Conservation (phyloP, 345 rosid species). For the Gossypium bickii region DNA sequence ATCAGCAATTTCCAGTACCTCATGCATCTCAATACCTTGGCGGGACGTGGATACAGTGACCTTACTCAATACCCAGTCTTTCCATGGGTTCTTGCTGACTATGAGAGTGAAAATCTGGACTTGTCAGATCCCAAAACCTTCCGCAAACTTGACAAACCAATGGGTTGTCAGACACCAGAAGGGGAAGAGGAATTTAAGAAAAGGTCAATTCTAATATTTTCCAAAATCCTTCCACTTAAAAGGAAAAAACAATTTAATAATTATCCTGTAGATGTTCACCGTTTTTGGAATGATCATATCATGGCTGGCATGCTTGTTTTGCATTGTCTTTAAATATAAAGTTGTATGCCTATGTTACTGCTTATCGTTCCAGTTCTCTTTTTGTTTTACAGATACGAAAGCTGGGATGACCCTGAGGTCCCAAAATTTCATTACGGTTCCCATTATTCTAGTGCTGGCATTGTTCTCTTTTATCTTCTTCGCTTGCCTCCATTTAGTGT, state of each 20-base stretch:
- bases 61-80: slow-evolving; percentile 99
- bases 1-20: slow-evolving; percentile 98
- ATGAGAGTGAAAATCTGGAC: slow-evolving; percentile 84
- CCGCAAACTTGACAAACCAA: slow-evolving; percentile 92
- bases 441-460: slow-evolving; percentile 99
- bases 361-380: slow-evolving; percentile 8
- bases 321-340: background rate
- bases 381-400: slow-evolving; percentile 71
- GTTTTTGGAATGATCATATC: slow-evolving; percentile 2
- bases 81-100: slow-evolving; percentile 98
- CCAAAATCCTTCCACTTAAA: background rate
- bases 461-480: slow-evolving; percentile 94
- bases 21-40: slow-evolving; percentile 98
- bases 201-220: slow-evolving; percentile 49
- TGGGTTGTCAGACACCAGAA: slow-evolving; percentile 98
- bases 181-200: slow-evolving; percentile 97
- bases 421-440: slow-evolving; percentile 99
- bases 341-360: background rate
- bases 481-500: slow-evolving; percentile 96
- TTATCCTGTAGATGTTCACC: background rate
- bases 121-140: slow-evolving; percentile 79
- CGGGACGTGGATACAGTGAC: slow-evolving; percentile 99
- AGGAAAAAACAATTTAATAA: background rate
- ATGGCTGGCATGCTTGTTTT: slow-evolving; percentile 2
- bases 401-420: slow-evolving; percentile 99